phyloP scores from a whole-genome alignment of 495 filamentous ascomycete genomes.

The Aspergillus nidulans region DNA sequence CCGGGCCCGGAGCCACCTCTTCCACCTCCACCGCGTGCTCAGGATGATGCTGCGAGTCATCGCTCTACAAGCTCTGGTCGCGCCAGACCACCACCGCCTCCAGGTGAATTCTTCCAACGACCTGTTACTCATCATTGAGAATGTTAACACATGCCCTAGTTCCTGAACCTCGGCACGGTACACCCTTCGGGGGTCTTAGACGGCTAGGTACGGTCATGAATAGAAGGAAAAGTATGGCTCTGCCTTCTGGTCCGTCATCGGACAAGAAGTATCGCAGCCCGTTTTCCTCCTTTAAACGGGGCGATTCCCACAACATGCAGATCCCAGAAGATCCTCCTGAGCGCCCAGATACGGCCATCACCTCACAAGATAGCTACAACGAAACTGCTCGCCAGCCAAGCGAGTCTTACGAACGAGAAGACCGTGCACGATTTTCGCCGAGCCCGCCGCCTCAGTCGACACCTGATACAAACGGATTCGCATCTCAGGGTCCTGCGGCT shows the following conservation, averaged over 20 bases:
- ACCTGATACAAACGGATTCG: slow-evolving; percentile 28
- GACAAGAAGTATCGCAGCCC: slow-evolving; percentile 48
- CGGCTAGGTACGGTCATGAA: slow-evolving; percentile 79
- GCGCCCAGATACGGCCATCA: slow-evolving; percentile 36
- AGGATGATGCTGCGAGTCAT: slow-evolving; percentile 59
- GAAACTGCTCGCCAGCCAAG: slow-evolving; percentile 30
- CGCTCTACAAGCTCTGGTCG: slow-evolving; percentile 48
- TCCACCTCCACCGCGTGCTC: slow-evolving; percentile 39
- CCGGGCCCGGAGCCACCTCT: slow-evolving; percentile 24
- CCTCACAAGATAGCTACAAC: slow-evolving; percentile 25
- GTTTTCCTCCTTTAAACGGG: slow-evolving; percentile 52
- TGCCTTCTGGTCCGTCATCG: slow-evolving; percentile 32
- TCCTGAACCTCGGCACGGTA: slow-evolving; percentile 36
- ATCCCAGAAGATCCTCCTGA: slow-evolving; percentile 39
- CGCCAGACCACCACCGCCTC: slow-evolving; percentile 37
- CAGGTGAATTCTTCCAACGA: slow-evolving; percentile 31
- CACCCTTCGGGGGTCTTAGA: slow-evolving; percentile 52
- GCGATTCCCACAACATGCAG: slow-evolving; percentile 39
- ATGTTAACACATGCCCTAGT: slow-evolving; percentile 14
- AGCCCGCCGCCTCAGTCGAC: slow-evolving; percentile 20
- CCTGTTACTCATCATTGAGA: not conserved
- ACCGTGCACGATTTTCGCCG: slow-evolving; percentile 16
- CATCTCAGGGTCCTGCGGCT: slow-evolving; percentile 17
- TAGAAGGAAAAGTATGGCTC: slow-evolving; percentile 48
- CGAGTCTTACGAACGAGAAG: slow-evolving; percentile 27